phyloP scores from a whole-genome alignment of 2,329 filamentous ascomycete species.

The Paradendryphiella salina region DNA sequence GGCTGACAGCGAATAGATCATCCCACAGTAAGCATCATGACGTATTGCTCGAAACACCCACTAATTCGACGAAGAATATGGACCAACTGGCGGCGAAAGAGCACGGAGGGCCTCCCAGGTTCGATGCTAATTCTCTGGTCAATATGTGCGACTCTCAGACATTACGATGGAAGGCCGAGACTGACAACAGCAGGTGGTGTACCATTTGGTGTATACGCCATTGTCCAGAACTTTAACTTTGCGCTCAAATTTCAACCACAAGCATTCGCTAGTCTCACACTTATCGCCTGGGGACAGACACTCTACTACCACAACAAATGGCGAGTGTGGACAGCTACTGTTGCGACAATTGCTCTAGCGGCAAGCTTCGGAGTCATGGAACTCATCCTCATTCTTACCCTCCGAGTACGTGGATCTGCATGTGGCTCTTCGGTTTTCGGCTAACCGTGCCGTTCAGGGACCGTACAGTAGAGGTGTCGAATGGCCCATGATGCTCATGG shows the following conservation, averaged over 20 bases:
- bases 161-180: not conserved
- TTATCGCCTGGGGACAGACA: conserved; percentile 58
- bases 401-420: conserved; percentile 50
- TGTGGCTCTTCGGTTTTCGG: not conserved
- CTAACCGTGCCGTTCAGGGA: conserved; percentile 45
- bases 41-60: not conserved
- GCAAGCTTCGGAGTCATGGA: conserved; percentile 58
- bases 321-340: conserved; percentile 53
- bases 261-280: conserved; percentile 55
- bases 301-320: conserved; percentile 57
- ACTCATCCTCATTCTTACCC: conserved; percentile 59
- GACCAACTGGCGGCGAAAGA: conserved; percentile 64
- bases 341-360: conserved; percentile 49
- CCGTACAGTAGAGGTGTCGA: conserved; percentile 59
- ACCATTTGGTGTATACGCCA: conserved; percentile 58
- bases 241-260: conserved; percentile 60
- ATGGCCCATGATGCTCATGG: conserved; percentile 60
- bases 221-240: conserved; percentile 59
- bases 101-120: conserved; percentile 63
- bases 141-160: conserved; percentile 48
- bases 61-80: conserved; percentile 53
- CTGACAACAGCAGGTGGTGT: conserved; percentile 41
- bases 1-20: conserved; percentile 32
- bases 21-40: conserved; percentile 42
- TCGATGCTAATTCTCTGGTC: conserved; percentile 68